Percentiles rank a stretch among this genome's conserved stretches.
phyloP scores from a whole-genome alignment of 495 filamentous ascomycete genomes.

The Emericellopsis terricola region DNA sequence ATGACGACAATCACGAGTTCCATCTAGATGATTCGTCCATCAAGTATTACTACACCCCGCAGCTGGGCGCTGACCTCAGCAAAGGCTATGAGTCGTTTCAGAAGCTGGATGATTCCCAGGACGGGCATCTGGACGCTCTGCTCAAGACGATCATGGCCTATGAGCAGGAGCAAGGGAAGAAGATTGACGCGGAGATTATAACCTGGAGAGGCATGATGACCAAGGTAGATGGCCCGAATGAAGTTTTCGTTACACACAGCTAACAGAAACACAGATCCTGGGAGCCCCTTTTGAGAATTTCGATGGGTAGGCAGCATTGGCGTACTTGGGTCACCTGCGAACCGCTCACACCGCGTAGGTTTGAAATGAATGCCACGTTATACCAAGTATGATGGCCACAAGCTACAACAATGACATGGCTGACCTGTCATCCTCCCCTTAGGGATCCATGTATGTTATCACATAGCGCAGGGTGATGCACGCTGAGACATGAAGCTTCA shows the following conservation, averaged over 20 bases:
- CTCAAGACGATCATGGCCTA: slow-evolving; percentile 54
- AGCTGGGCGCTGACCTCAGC: slow-evolving; percentile 51
- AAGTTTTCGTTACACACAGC: neutral
- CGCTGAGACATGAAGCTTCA: no score
- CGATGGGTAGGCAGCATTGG: slow-evolving; percentile 55
- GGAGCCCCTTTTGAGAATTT: slow-evolving; percentile 62
- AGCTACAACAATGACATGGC: no score
- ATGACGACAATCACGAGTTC: slow-evolving; percentile 64
- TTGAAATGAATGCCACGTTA: slow-evolving; percentile 87
- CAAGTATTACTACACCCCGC: slow-evolving; percentile 73
- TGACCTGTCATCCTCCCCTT: no score
- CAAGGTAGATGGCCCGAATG: slow-evolving; percentile 36
- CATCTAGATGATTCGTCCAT: slow-evolving; percentile 60
- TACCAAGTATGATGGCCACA: slow-evolving; percentile 56
- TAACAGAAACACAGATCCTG: slow-evolving; percentile 44
- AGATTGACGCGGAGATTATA: slow-evolving; percentile 59
- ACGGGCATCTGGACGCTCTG: slow-evolving; percentile 79
- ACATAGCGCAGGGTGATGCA: no score
- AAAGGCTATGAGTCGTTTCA: slow-evolving; percentile 67
- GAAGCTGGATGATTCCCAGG: slow-evolving; percentile 60
- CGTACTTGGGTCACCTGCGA: no score
- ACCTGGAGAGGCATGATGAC: slow-evolving; percentile 99
- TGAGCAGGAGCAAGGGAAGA: slow-evolving; percentile 47
- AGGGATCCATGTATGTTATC: slow-evolving; percentile 60
- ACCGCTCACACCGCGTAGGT: no score